A percentile compares a stretch with the other conserved stretches of the same genome.
Conservation (phyloP, 2,329 filamentous ascomycete species). For the Aspergillus ochraceoroseus region DNA sequence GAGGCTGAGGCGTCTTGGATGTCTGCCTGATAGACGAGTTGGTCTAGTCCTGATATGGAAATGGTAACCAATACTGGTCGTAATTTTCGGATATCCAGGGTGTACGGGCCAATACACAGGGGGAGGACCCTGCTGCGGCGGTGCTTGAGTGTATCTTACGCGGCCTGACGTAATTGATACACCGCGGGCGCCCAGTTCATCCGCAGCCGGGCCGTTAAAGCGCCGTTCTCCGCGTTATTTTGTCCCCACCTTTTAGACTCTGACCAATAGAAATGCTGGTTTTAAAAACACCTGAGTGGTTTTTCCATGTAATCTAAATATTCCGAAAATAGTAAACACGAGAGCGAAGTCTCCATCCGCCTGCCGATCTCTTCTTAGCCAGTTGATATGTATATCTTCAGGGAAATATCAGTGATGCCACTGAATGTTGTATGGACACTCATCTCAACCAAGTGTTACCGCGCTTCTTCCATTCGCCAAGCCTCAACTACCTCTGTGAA, state of each 20-base stretch:
- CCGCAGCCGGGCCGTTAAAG: conserved; percentile 9
- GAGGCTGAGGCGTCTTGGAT: conserved; percentile 30
- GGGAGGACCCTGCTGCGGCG: neutral
- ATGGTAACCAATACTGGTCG: conserved; percentile 4
- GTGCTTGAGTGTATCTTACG: conserved; percentile 4
- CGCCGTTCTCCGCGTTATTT: conserved; percentile 13
- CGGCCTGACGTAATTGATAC: neutral
- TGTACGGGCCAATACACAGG: neutral
- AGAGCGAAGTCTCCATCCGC: conserved; percentile 2
- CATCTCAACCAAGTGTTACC: too few relatives aligned
- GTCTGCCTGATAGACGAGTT: conserved; percentile 40
- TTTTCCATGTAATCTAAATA: too few relatives aligned
- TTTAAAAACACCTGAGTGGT: too few relatives aligned
- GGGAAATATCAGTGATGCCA: neutral
- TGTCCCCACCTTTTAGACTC: neutral
- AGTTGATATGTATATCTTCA: too few relatives aligned
- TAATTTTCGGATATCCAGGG: conserved; percentile 3
- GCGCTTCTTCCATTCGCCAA: too few relatives aligned
- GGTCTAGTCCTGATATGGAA: conserved; percentile 24
- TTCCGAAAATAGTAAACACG: conserved; percentile 8
- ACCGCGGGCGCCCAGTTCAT: conserved; percentile 4
- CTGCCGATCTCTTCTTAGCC: too few relatives aligned
- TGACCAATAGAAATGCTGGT: neutral
- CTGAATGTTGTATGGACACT: too few relatives aligned
- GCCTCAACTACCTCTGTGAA: too few relatives aligned